Evolutionary conservation across 1,284 basidiomycete species (phyloP).

Genomic region (Pterula multifida): DNA sequence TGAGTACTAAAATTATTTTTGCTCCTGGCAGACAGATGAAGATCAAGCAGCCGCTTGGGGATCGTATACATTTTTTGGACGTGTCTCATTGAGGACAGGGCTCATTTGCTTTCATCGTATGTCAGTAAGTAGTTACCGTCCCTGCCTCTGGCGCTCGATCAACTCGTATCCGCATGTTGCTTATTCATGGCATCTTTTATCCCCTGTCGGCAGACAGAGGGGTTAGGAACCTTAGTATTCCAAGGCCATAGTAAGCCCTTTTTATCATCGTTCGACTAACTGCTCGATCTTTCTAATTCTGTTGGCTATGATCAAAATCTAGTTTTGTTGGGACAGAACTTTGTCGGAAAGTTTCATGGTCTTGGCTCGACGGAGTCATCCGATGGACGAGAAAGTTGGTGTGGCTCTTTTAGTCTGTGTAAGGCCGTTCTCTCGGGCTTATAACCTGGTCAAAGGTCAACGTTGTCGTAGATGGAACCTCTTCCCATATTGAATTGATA

Average conservation of each 20-base stretch:
- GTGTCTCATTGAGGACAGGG: neutral
- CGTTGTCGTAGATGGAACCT: no score
- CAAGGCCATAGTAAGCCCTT: neutral
- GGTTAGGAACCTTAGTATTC: neutral
- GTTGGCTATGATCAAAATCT: neutral
- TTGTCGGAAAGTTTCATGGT: neutral
- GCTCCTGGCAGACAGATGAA: neutral
- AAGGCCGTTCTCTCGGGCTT: neutral
- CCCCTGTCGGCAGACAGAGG: neutral
- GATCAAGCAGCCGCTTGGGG: neutral
- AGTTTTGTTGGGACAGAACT: neutral
- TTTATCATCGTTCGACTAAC: neutral
- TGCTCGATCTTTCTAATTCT: no score
- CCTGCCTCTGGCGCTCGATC: neutral
- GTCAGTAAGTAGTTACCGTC: neutral
- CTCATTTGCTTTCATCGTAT: neutral
- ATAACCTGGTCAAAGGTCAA: no score
- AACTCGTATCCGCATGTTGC: no score
- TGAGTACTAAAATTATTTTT: no score
- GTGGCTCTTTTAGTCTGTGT: neutral
- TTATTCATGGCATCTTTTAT: no score
- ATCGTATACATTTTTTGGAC: neutral
- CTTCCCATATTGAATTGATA: no score
- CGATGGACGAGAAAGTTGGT: neutral
- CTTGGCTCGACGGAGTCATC: neutral